Percentiles rank a stretch among this genome's conserved stretches.
These are phyloP conservation scores for Saccharomyces hybrid DNA, from an alignment of 1,139 yeast genomes.

Conservation along the genomic window DNA sequence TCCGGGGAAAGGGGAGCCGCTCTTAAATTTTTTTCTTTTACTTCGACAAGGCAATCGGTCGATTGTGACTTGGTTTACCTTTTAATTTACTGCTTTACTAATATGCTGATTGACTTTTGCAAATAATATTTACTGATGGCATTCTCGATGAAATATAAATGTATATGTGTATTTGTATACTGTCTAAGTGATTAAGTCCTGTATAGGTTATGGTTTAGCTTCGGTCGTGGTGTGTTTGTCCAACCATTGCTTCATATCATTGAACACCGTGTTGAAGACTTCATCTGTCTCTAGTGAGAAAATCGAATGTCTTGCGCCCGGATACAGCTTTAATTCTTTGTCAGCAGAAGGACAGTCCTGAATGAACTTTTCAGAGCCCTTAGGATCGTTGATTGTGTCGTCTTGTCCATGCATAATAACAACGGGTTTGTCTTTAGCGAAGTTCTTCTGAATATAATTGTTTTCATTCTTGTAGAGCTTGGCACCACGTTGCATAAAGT, in stretches of 20 bases:
- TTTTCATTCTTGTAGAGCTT: conserved; percentile 17
- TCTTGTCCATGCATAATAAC: conserved; percentile 49
- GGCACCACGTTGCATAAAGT: conserved; percentile 44
- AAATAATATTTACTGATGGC: neutral
- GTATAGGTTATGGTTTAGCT: neutral
- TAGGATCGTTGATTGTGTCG: conserved; percentile 50
- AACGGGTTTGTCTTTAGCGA: conserved; percentile 41
- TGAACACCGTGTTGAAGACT: conserved; percentile 16
- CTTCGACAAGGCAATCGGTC: neutral
- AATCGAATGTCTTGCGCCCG: conserved; percentile 33
- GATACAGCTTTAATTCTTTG: conserved; percentile 33
- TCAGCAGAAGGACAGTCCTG: conserved; percentile 29
- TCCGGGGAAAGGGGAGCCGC: conserved; percentile 1
- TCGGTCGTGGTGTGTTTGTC: conserved; percentile 3
- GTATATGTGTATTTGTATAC: neutral
- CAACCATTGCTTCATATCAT: conserved; percentile 23
- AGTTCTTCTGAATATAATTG: conserved; percentile 39
- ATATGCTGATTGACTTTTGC: neutral
- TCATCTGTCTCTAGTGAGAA: conserved; percentile 28
- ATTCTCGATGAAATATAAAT: neutral
- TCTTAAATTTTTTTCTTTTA: neutral
- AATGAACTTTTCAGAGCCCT: conserved; percentile 46
- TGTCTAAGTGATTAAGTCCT: neutral
- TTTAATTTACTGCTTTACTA: too few relatives aligned
- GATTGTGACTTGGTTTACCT: neutral